Conservation (phyloP, 2,329 filamentous ascomycete species). For the Pseudogymnoascus sp. region DNA sequence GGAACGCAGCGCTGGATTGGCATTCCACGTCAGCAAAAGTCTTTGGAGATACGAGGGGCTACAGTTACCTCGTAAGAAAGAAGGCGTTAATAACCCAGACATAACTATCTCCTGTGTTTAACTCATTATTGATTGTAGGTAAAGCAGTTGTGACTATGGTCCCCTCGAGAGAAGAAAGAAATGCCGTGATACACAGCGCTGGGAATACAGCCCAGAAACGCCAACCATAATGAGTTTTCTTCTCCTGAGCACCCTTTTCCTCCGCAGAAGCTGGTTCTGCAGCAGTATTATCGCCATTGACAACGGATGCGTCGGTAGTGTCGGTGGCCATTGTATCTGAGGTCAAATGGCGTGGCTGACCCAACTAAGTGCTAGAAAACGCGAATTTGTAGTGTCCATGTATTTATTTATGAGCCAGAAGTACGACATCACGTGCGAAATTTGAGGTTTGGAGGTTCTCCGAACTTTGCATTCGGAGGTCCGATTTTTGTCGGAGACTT, state of each 20-base stretch:
- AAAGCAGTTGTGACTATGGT: slow-evolving; percentile 34
- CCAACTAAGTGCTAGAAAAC: not conserved
- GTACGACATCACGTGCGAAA: not conserved
- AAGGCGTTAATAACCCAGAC: slow-evolving; percentile 46
- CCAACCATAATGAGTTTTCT: slow-evolving; percentile 13
- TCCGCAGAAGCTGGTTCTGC: not conserved
- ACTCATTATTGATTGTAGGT: slow-evolving; percentile 30
- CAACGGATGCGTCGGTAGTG: not conserved
- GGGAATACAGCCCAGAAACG: slow-evolving; percentile 16
- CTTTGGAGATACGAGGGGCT: not conserved
- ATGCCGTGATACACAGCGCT: slow-evolving; percentile 10
- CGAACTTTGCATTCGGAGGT: not conserved
- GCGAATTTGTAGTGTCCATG: not conserved
- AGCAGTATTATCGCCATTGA: not conserved
- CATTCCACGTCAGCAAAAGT: not conserved
- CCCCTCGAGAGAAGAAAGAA: slow-evolving; percentile 26
- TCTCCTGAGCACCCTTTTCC: not conserved
- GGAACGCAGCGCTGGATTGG: slow-evolving; percentile 33
- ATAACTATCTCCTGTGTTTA: slow-evolving; percentile 38
- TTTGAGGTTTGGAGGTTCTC: not conserved
- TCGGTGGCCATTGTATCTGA: not conserved
- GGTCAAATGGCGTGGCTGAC: not conserved
- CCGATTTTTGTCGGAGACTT: not conserved
- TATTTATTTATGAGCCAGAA: not conserved
- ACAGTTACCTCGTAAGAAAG: not conserved